Evolutionary conservation across 805 yeast genomes (phyloP).

Genomic region (Metschnikowia cubensis): DNA sequence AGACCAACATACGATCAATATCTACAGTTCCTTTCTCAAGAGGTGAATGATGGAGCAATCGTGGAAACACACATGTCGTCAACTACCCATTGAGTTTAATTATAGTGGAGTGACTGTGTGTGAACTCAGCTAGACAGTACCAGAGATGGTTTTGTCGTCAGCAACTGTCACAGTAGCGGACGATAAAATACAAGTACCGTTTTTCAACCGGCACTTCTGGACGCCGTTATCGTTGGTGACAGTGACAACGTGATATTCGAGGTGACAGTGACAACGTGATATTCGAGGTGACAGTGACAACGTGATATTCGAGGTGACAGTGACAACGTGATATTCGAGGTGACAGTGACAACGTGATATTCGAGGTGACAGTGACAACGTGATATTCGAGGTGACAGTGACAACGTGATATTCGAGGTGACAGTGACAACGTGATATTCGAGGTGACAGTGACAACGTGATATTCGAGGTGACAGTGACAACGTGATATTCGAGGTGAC

Average conservation of each 20-base stretch:
- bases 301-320: conserved; percentile 33
- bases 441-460: conserved; percentile 29
- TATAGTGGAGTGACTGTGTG: conserved; percentile 19
- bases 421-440: conserved; percentile 28
- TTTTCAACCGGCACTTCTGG: conserved; percentile 6
- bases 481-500: conserved; percentile 32
- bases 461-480: conserved; percentile 31
- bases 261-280: conserved; percentile 28
- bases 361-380: conserved; percentile 29
- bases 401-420: conserved; percentile 31
- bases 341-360: conserved; percentile 28
- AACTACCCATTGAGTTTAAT: conserved; percentile 21
- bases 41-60: conserved; percentile 2
- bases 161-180: conserved; percentile 26
- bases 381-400: conserved; percentile 31
- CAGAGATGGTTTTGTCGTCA: conserved; percentile 19
- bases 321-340: conserved; percentile 30
- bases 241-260: conserved; percentile 29
- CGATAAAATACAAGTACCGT: conserved; percentile 18
- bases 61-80: conserved; percentile 6
- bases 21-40: conserved; percentile 9
- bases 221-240: conserved; percentile 19
- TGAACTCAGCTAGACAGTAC: conserved; percentile 22
- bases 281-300: conserved; percentile 30
- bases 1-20: no score